Base-by-base conservation (phyloP, 768 basidiomycete species). In the Clavulina sp. region DNA sequence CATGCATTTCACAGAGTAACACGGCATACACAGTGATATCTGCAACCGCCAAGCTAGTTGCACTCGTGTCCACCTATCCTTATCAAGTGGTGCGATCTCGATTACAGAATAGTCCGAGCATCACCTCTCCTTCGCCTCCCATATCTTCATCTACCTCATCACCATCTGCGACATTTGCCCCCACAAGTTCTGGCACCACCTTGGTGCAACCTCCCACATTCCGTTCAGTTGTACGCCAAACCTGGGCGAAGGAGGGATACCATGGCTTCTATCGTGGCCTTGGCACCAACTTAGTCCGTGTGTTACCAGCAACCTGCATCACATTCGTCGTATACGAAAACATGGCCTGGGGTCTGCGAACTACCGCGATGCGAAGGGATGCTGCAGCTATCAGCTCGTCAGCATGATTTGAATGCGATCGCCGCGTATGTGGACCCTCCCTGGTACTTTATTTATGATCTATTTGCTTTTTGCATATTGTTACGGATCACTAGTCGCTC, bases 281-380 rank as follows among this genome's bases (percentile, higher is more conserved):
- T 5, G 92, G 81, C 2, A 92, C 88, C 26, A 97, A 96, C 61
- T 74, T 95, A 24, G 78, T 99, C 9, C 77, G 95, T 13, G 92
- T 99, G 47, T 73, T 97, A 16, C 95, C 95, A 0, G 95, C 93
- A 28, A 97, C 93, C 2, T 96, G 93, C 63, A 84, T 96, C 43
- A 97, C 93, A 3, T 95, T 97, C 58, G 93, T 97, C 34, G 91
- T 96, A 19, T 99, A 97, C 63, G 95, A 89, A 63, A 89, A 89
- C 57, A 62, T 89, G 51, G 85, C 86, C 0, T 89, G 85, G 85
- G 60, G 87, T 26, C 63, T 89, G 40, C 70, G 80, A 56, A 77
- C 75, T 4, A 46, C 13, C 26, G 43, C 43, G 19, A 9, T 38
- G 34, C 9, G 73, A 73, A 2, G 84, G 34, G 34, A 38, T 9